Evolutionary conservation across 2,329 filamentous ascomycete species (phyloP), one percentile per base, ranked within the genome.

Genomic region (Aspergillus versicolor): DNA sequence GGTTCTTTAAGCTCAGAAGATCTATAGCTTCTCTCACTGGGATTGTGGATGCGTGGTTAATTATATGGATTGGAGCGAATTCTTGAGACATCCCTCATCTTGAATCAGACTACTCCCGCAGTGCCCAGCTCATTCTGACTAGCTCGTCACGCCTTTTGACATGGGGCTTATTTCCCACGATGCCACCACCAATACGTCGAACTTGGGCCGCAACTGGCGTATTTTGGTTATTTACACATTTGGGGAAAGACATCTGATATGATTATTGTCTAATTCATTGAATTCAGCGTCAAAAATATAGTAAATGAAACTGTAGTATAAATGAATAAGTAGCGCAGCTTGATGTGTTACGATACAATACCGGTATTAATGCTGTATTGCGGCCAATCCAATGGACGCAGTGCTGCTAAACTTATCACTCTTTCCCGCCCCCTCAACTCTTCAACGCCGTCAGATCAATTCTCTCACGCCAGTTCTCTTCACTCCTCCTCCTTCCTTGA

Each of bases 361-460:
- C 47, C 15, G 34, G 34, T 49, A 49, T n/a, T n/a, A 3, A n/a
- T 8, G 30, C 17, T 44, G 19, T 21, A 44, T 12, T 17, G 13
- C 24, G 12, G 24, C n/a, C 45, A 37, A 27, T 48, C 7, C 45
- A n/a, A 6, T 15, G 27, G 27, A 30, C 27, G 34, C 34, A 37
- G 17, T 27, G 12, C 34, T 57, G 52, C 53, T 49, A 56, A 47
- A 55, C 52, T 56, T 56, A 47, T 55, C 56, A 55, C 46, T 37
- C 40, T 58, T 60, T 61, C 68, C 68, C 65, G 63, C 67, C 68
- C 65, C 63, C 61, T 60, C 63, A 54, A 61, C 48, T 56, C 52
- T 42, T 19, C 24, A 22, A 27, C 40, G 21, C 48, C 22, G 40
- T 43, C 60, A 52, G 54, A 57, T 58, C 57, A 45, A 42, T 45